These are phyloP conservation scores for Podospora sp. DNA, from an alignment of 495 filamentous ascomycete species.

Conservation along the genomic window DNA sequence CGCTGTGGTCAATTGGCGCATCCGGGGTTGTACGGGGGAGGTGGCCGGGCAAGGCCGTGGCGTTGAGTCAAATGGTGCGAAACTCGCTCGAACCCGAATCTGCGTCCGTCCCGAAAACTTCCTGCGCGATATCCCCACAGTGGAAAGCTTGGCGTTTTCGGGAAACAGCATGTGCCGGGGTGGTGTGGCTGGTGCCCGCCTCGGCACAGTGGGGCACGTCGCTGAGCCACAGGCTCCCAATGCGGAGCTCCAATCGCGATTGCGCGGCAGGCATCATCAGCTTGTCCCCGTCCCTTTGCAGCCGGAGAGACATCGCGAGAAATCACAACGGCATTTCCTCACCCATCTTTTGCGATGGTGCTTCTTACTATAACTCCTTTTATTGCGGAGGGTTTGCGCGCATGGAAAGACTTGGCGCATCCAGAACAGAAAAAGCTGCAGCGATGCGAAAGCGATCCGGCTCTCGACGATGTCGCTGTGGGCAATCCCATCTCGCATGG, in stretches of 20 bases:
- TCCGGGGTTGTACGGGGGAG: slow-evolving; percentile 13
- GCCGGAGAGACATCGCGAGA: neutral
- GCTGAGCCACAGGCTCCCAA: neutral
- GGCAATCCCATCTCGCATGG: slow-evolving; percentile 78
- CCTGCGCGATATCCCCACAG: slow-evolving; percentile 10
- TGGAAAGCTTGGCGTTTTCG: slow-evolving; percentile 2
- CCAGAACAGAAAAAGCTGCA: slow-evolving; percentile 19
- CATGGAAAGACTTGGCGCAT: slow-evolving; percentile 27
- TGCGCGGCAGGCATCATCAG: slow-evolving; percentile 13
- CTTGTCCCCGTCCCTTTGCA: neutral
- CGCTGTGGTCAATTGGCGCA: slow-evolving; percentile 24
- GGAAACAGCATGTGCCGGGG: neutral
- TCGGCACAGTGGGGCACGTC: neutral
- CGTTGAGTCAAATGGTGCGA: neutral
- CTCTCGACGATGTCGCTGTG: slow-evolving; percentile 48
- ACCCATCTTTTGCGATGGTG: slow-evolving; percentile 60
- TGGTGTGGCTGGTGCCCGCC: slow-evolving; percentile 9
- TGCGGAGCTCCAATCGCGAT: neutral
- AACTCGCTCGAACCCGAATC: neutral
- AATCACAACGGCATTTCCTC: neutral
- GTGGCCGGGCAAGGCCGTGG: neutral
- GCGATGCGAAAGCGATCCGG: slow-evolving; percentile 38
- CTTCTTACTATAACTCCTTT: slow-evolving; percentile 72
- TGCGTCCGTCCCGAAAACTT: slow-evolving; percentile 12
- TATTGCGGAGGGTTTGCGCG: slow-evolving; percentile 65